These are phyloP conservation scores for Craterostigma plantagineum DNA, from an alignment of 257 asterid species.

Conservation along the genomic window DNA sequence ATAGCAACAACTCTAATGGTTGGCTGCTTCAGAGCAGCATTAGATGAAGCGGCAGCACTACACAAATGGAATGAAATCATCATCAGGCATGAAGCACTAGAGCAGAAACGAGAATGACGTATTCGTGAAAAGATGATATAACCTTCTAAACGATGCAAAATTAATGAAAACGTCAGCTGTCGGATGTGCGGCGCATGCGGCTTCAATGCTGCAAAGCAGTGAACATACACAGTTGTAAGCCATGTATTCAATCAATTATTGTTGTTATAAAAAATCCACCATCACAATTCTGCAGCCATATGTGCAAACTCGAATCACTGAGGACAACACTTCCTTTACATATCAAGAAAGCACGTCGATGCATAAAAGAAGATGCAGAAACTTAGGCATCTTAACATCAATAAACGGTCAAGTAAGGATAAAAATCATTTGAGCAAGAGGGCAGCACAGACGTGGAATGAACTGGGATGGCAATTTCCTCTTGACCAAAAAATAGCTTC, in stretches of 20 bases:
- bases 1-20: slow-evolving; percentile 90
- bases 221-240: slow-evolving; percentile 3
- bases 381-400: no score
- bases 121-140: slow-evolving; percentile 11
- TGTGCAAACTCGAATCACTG: no score
- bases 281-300: no score
- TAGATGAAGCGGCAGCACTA: slow-evolving; percentile 98
- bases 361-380: no score
- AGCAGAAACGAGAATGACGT: slow-evolving; percentile 1
- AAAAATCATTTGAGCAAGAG: slow-evolving; percentile 1
- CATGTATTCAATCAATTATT: slow-evolving; percentile 4
- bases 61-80: slow-evolving; percentile 13
- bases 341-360: no score
- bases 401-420: background rate
- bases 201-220: slow-evolving; percentile 52
- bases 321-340: no score
- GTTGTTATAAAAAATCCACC: background rate
- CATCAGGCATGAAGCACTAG: slow-evolving; percentile 11
- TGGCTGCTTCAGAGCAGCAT: slow-evolving; percentile 95
- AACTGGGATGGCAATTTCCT: slow-evolving; percentile 95
- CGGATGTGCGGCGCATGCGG: slow-evolving; percentile 92
- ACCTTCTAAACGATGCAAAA: slow-evolving; percentile 98
- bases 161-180: slow-evolving; percentile 98
- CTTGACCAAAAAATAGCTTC: slow-evolving; percentile 93
- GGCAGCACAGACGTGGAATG: slow-evolving; percentile 53